phyloP scores from a whole-genome alignment of 2,329 filamentous ascomycete species.

The Fusarium sp. region DNA sequence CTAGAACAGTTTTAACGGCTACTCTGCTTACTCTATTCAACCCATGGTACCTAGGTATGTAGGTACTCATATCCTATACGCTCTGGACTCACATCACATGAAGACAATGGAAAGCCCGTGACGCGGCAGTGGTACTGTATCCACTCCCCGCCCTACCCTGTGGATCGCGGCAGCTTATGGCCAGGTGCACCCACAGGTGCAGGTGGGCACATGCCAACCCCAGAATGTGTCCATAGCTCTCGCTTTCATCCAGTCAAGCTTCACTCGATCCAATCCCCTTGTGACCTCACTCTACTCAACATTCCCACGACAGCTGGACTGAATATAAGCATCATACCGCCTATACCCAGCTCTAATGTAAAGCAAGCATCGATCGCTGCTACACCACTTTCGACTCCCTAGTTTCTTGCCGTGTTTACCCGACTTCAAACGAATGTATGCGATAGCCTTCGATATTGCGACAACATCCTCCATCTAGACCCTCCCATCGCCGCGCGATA shows the following conservation, averaged over 20 bases:
- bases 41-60: no score
- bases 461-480: not conserved
- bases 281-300: conserved; percentile 10
- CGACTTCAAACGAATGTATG: conserved; percentile 18
- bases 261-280: conserved; percentile 6
- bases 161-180: conserved; percentile 34
- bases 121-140: conserved; percentile 18
- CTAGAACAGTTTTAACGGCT: no score
- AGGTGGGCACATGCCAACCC: conserved; percentile 38
- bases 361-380: not conserved
- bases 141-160: conserved; percentile 26
- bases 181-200: conserved; percentile 28
- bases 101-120: conserved; percentile 22
- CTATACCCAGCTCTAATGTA: not conserved
- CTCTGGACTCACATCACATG: conserved; percentile 23
- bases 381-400: not conserved
- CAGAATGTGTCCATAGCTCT: conserved; percentile 27
- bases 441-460: conserved; percentile 14
- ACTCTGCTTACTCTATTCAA: no score
- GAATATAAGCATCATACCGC: no score
- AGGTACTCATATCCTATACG: not conserved
- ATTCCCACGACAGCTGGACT: not conserved
- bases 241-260: conserved; percentile 18
- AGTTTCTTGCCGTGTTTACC: conserved; percentile 12
- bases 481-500: not conserved